phyloP scores from a whole-genome alignment of 2,329 filamentous ascomycete species.

The Didymella segeticola region DNA sequence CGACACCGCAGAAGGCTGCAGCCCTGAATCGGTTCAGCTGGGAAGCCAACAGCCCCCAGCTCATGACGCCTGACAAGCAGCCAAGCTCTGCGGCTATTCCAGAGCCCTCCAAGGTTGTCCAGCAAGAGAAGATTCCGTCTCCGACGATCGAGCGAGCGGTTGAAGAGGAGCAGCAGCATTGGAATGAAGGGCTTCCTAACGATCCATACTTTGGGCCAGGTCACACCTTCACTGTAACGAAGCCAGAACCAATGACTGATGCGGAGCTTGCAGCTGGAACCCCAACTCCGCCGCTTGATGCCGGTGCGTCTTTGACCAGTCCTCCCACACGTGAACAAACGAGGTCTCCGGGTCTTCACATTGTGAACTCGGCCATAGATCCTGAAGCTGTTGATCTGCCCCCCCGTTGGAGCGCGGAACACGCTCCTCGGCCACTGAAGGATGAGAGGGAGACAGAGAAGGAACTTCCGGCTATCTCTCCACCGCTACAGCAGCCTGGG shows the following conservation, averaged over 20 bases:
- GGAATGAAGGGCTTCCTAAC: conserved; percentile 28
- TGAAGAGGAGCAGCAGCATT: conserved; percentile 26
- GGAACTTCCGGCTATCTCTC: conserved; percentile 18
- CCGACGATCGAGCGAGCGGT: conserved; percentile 23
- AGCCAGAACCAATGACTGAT: conserved; percentile 31
- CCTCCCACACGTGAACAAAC: conserved; percentile 29
- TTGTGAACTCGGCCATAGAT: conserved; percentile 51
- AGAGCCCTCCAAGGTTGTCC: conserved; percentile 18
- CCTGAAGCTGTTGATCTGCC: conserved; percentile 49
- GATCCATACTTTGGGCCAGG: conserved; percentile 37
- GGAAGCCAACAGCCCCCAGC: conserved; percentile 32
- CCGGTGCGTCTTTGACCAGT: conserved; percentile 22
- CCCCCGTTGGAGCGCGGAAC: conserved; percentile 38
- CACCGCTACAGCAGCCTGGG: conserved; percentile 9
- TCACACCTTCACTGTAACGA: conserved; percentile 31
- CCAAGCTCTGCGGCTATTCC: conserved; percentile 11
- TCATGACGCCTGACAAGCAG: conserved; percentile 19
- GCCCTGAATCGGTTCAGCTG: conserved; percentile 42
- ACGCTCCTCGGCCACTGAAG: conserved; percentile 19
- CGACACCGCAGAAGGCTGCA: conserved; percentile 25
- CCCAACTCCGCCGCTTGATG: conserved; percentile 25
- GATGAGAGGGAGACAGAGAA: conserved; percentile 17
- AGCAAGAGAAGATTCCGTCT: conserved; percentile 15
- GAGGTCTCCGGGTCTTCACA: conserved; percentile 48
- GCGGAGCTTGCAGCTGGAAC: conserved; percentile 21